Evolutionary conservation across 2,329 filamentous ascomycete species (phyloP).

Genomic region (Monosporascus sp.): DNA sequence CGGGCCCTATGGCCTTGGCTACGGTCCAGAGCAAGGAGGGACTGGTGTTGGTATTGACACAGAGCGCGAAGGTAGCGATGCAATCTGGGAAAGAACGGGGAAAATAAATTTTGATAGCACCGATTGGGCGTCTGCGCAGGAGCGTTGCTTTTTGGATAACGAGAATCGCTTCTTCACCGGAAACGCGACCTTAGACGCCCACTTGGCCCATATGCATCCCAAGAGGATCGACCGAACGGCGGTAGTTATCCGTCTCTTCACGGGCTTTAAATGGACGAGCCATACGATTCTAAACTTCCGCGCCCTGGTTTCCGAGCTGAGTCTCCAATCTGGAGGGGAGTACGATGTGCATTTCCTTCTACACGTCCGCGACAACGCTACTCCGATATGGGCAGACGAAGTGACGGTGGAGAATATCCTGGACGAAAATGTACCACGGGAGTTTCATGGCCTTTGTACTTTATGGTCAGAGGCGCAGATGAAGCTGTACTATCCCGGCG

Average conservation of each 20-base stretch:
- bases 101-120: slow-evolving; percentile 51
- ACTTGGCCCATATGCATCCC: slow-evolving; percentile 16
- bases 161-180: slow-evolving; percentile 51
- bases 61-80: slow-evolving; percentile 61
- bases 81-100: slow-evolving; percentile 49
- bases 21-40: slow-evolving; percentile 67
- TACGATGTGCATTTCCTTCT: slow-evolving; percentile 79
- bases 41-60: slow-evolving; percentile 65
- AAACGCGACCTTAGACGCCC: slow-evolving; percentile 28
- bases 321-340: slow-evolving; percentile 72
- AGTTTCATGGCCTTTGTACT: slow-evolving; percentile 75
- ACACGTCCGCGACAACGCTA: slow-evolving; percentile 74
- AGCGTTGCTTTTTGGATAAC: slow-evolving; percentile 54
- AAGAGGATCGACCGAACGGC: slow-evolving; percentile 58
- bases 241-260: slow-evolving; percentile 75
- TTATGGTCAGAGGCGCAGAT: slow-evolving; percentile 85
- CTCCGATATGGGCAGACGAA: slow-evolving; percentile 77
- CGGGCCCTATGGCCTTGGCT: slow-evolving; percentile 83
- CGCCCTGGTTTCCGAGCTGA: slow-evolving; percentile 72
- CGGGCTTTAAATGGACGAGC: slow-evolving; percentile 70
- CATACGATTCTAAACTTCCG: slow-evolving; percentile 77
- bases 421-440: slow-evolving; percentile 57
- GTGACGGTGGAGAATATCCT: slow-evolving; percentile 67
- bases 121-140: slow-evolving; percentile 51
- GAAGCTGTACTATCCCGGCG: slow-evolving; percentile 66